Evolutionary conservation across 805 yeast species (phyloP), one percentile per base, ranked within the genome.

Genomic region (Schizosaccharomyces cryophilus): DNA sequence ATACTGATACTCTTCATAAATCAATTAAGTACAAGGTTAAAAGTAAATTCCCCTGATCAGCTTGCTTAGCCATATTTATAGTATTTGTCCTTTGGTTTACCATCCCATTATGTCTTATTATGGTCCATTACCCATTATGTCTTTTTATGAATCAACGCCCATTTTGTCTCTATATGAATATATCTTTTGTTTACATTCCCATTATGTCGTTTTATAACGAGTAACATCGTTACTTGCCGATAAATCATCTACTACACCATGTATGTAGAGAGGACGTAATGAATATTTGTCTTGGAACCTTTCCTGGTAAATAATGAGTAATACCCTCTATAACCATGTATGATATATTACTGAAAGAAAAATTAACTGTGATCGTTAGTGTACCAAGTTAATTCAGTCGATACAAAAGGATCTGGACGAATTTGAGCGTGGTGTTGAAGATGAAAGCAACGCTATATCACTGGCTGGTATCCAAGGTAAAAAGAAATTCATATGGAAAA

Each of bases 301-400:
- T 19, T 11, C 26, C 21, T 24, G 51, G 51, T 7, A 45, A 45
- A 51, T 17, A 21, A 51, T 51, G 56, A 51, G 56, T 17, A 51
- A 51, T 29, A 51, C 56, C 19, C 56, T 51, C n/a, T 51, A 51
- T 51, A 51, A 51, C 26, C 56, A 51, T 29, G 56, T 51, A 51
- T 24, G 56, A 24, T 4, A 13, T 45, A 7, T 45, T 45, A 7
- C 13, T 45, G 26, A 9, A 45, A 11, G 21, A 24, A 21, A 11
- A 45, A 24, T 45, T 45, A 45, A 45, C 51, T 21, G 6, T 21
- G 26, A n/a, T 5, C 17, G 30, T 3, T 29, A 51, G 56, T 51
- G 56, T 51, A 21, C 35, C 30, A 51, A 51, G 35, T 51, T 51
- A 29, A 7, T 51, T 51, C 30, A 51, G 30, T 51, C 56, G 19